These are phyloP conservation scores for Mucor lusitanicus DNA, from an alignment of 371 early-diverging fungal genomes.

Conservation along the genomic window DNA sequence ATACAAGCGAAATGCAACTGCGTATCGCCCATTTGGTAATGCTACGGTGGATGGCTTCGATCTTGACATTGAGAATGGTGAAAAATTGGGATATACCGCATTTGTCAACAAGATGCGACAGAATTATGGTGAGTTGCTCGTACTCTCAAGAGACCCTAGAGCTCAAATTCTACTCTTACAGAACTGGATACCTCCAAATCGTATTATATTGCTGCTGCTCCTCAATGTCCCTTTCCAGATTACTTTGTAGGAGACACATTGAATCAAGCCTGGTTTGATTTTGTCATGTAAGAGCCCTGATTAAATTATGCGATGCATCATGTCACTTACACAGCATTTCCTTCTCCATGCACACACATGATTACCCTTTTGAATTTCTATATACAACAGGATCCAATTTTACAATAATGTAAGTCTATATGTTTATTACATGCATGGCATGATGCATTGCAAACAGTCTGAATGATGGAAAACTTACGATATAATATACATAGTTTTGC, in stretches of 20 bases:
- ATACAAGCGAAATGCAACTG: slow-evolving; percentile 6
- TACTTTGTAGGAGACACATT: slow-evolving; percentile 49
- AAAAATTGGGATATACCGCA: slow-evolving; percentile 53
- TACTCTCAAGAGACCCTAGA: neutral
- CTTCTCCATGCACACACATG: too few species aligned
- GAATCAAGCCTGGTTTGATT: slow-evolving; percentile 49
- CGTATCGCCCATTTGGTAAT: slow-evolving; percentile 64
- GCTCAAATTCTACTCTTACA: neutral
- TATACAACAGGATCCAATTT: slow-evolving; percentile 20
- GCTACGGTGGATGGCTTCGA: slow-evolving; percentile 71
- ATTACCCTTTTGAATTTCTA: neutral
- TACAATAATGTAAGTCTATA: slow-evolving; percentile 24
- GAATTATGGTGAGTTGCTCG: slow-evolving; percentile 21
- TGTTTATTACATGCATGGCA: neutral
- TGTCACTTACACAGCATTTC: neutral
- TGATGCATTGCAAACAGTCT: neutral
- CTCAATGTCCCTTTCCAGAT: slow-evolving; percentile 62
- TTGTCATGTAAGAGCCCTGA: slow-evolving; percentile 28
- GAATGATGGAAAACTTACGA: neutral
- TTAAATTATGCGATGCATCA: neutral
- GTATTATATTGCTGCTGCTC: slow-evolving; percentile 55
- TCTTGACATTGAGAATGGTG: slow-evolving; percentile 71
- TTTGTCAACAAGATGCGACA: slow-evolving; percentile 48
- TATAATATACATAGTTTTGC: slow-evolving; percentile 21
- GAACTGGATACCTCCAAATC: slow-evolving; percentile 31